Percentiles rank a stretch among this genome's conserved stretches.
phyloP scores from a whole-genome alignment of 495 filamentous ascomycete species.

The Penicillium robsamsonii region DNA sequence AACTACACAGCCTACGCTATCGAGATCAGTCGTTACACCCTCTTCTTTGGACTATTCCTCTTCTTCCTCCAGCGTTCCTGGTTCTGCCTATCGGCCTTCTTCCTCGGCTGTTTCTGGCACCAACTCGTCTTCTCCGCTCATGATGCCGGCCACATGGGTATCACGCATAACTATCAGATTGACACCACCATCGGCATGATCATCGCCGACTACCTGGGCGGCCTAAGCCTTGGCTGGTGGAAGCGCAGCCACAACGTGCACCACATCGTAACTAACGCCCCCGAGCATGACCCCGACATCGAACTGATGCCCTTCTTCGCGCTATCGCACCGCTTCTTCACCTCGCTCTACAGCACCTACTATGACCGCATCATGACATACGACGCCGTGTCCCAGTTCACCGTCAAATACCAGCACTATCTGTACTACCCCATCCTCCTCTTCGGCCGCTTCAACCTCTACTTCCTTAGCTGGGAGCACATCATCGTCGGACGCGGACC shows the following conservation, averaged over 20 bases:
- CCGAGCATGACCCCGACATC: slow-evolving; percentile 92
- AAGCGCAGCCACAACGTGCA: slow-evolving; percentile 92
- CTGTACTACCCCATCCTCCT: slow-evolving; percentile 74
- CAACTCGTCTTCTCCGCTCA: slow-evolving; percentile 87
- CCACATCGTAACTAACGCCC: slow-evolving; percentile 87
- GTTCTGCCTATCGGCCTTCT: slow-evolving; percentile 54
- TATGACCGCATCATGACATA: slow-evolving; percentile 78
- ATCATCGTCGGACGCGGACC: slow-evolving; percentile 69
- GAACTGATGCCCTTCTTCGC: slow-evolving; percentile 90
- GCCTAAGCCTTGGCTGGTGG: slow-evolving; percentile 91
- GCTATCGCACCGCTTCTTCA: slow-evolving; percentile 74
- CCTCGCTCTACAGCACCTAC: slow-evolving; percentile 69
- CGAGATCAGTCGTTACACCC: slow-evolving; percentile 62
- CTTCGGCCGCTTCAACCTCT: slow-evolving; percentile 85
- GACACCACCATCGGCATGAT: slow-evolving; percentile 80
- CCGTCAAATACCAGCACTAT: slow-evolving; percentile 69
- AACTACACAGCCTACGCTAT: slow-evolving; percentile 74
- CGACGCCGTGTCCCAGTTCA: slow-evolving; percentile 65
- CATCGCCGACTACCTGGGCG: slow-evolving; percentile 79
- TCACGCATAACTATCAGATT: slow-evolving; percentile 78
- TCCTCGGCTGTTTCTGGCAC: slow-evolving; percentile 80
- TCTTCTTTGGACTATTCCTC: slow-evolving; percentile 59
- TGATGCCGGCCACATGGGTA: slow-evolving; percentile 90
- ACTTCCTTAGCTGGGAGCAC: slow-evolving; percentile 72
- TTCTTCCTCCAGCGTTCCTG: slow-evolving; percentile 31